These are phyloP conservation scores for Penicillium egyptiacum DNA, from an alignment of 495 filamentous ascomycete species.

Conservation along the genomic window DNA sequence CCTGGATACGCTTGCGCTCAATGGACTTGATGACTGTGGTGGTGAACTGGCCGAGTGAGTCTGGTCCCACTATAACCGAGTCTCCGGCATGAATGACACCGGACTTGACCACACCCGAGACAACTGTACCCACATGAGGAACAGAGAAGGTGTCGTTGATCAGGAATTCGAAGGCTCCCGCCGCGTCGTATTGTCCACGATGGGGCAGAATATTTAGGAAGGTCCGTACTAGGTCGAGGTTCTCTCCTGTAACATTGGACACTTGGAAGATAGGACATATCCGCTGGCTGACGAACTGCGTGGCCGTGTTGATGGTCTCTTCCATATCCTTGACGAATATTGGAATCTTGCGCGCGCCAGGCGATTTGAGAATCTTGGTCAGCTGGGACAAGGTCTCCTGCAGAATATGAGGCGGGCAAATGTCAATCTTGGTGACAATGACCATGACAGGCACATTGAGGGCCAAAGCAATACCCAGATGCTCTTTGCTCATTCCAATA, in stretches of 20 bases:
- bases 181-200: constrained; percentile 86
- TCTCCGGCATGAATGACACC: constrained; percentile 88
- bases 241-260: constrained; percentile 93
- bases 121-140: constrained; percentile 93
- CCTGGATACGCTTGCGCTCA: constrained; percentile 89
- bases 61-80: constrained; percentile 83
- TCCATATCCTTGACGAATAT: constrained; percentile 91
- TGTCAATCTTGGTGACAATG: constrained; percentile 98
- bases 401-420: constrained; percentile 93
- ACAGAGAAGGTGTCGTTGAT: constrained; percentile 99
- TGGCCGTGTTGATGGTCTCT: constrained; percentile 91
- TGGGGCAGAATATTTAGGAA: constrained; percentile 96
- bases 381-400: constrained; percentile 93
- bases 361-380: constrained; percentile 86
- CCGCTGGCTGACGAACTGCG: constrained; percentile 91
- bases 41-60: constrained; percentile 87
- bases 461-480: constrained; percentile 91
- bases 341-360: constrained; percentile 94
- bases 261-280: constrained; percentile 98
- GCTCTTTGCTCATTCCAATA: constrained; percentile 97
- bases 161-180: constrained; percentile 90
- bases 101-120: constrained; percentile 86
- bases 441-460: constrained; percentile 98
- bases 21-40: constrained; percentile 90
- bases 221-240: constrained; percentile 74